phyloP scores from a whole-genome alignment of 441 rosid genomes.

The Euphorbia corollata region DNA sequence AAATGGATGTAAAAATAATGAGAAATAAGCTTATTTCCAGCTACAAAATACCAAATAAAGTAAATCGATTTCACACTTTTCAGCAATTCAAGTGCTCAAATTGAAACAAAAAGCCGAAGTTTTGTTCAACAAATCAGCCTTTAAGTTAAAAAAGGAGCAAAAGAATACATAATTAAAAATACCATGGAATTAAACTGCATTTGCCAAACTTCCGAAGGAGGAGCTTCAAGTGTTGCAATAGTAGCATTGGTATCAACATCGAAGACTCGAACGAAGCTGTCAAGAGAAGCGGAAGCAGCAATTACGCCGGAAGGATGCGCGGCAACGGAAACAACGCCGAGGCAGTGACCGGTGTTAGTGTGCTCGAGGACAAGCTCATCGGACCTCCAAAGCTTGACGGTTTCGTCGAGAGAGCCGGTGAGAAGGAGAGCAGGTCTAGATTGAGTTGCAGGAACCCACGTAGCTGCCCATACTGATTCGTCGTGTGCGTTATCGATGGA shows the following conservation, averaged over 20 bases:
- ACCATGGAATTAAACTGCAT: constrained; percentile 92
- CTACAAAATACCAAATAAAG: neutral
- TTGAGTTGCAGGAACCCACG: constrained; percentile 80
- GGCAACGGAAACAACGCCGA: constrained; percentile 87
- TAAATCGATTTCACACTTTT: neutral
- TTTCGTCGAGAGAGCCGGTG: constrained; percentile 91
- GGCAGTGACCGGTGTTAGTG: constrained; percentile 81
- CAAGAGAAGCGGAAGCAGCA: constrained; percentile 84
- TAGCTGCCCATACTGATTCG: constrained; percentile 85
- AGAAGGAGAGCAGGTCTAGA: constrained; percentile 56
- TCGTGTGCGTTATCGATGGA: constrained; percentile 76
- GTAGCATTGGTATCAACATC: constrained; percentile 84
- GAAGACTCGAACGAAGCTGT: constrained; percentile 84
- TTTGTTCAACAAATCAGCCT: neutral
- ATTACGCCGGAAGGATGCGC: constrained; percentile 93
- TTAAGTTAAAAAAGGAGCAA: neutral
- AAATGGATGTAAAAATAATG: neutral
- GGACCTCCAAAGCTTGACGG: constrained; percentile 74
- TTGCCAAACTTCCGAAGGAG: constrained; percentile 96
- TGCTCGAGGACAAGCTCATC: constrained; percentile 69
- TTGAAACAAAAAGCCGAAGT: neutral
- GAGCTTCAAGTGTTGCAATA: constrained; percentile 84
- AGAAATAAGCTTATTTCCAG: no score
- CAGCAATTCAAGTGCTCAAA: neutral
- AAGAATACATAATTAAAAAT: neutral